These are phyloP conservation scores for Tricholoma sp. DNA, from an alignment of 768 basidiomycete genomes.

Conservation along the genomic window DNA sequence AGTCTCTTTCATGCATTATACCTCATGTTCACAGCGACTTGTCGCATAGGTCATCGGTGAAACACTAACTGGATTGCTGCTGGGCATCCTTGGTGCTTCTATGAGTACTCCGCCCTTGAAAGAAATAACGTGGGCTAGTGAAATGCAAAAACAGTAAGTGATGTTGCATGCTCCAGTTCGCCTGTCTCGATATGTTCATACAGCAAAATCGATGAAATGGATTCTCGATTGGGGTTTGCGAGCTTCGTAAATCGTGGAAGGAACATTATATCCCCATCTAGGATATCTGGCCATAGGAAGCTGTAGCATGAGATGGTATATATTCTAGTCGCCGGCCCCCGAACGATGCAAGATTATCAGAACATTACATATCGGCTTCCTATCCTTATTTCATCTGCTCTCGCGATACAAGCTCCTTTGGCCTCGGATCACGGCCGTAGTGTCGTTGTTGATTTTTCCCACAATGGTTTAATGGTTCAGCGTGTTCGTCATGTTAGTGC, in stretches of 20 bases:
- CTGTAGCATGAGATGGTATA: neutral
- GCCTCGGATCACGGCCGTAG: too few relatives aligned
- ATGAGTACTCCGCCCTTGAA: conserved; percentile 63
- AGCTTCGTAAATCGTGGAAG: conserved; percentile 58
- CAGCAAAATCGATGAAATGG: conserved; percentile 75
- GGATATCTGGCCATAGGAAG: neutral
- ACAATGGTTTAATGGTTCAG: too few relatives aligned
- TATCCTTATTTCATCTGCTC: neutral
- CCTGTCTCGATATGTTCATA: conserved; percentile 5
- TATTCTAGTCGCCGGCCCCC: neutral
- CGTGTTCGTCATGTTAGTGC: too few relatives aligned
- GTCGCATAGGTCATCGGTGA: conserved; percentile 59
- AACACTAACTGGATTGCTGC: conserved; percentile 53
- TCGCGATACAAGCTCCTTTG: too few relatives aligned
- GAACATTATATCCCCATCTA: conserved; percentile 28
- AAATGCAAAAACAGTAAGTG: conserved; percentile 77
- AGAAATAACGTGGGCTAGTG: conserved; percentile 85
- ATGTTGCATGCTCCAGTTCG: neutral
- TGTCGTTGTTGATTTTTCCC: too few relatives aligned
- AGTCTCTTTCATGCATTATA: conserved; percentile 7
- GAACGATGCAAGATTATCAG: neutral
- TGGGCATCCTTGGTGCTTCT: conserved; percentile 72
- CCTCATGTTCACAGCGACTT: neutral
- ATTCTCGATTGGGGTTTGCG: conserved; percentile 60
- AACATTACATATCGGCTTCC: neutral